Evolutionary conservation across 2,329 filamentous ascomycete species (phyloP).

Genomic region (Trichophyton mentagrophytes): DNA sequence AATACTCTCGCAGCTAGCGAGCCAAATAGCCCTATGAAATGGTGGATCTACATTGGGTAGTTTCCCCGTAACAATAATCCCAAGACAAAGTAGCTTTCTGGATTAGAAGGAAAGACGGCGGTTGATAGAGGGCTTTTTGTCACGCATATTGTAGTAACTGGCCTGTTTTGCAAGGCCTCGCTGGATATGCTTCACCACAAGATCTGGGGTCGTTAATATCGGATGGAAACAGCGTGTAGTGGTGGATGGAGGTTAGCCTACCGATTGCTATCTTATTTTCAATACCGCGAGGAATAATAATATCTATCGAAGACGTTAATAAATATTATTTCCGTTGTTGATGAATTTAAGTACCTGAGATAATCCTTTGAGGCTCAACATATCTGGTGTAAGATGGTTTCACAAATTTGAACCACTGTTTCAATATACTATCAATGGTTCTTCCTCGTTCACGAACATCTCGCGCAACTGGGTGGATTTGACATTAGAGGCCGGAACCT

Average conservation of each 20-base stretch:
- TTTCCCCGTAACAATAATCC: neutral
- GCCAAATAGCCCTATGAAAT: neutral
- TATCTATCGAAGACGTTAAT: constrained; percentile 41
- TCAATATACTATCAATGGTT: constrained; percentile 89
- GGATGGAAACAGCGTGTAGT: neutral
- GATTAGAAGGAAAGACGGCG: neutral
- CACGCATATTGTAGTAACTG: neutral
- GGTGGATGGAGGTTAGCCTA: constrained; percentile 11
- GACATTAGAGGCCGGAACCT: neutral
- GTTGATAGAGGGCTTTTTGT: neutral
- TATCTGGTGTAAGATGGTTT: constrained; percentile 95
- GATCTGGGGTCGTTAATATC: constrained; percentile 41
- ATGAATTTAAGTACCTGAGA: constrained; percentile 49
- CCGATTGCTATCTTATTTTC: constrained; percentile 84
- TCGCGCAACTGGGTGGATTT: constrained; percentile 49
- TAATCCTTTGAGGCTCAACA: constrained; percentile 80
- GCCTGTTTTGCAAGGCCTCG: constrained; percentile 48
- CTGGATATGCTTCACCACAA: constrained; percentile 89
- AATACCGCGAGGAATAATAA: constrained; percentile 88
- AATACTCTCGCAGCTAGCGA: no score
- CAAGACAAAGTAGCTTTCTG: neutral
- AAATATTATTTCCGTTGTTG: neutral
- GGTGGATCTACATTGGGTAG: neutral
- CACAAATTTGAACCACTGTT: constrained; percentile 93
- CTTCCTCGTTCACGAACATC: constrained; percentile 82